Conservation (phyloP, 2,329 filamentous ascomycete species). For the Claviceps paspali region DNA sequence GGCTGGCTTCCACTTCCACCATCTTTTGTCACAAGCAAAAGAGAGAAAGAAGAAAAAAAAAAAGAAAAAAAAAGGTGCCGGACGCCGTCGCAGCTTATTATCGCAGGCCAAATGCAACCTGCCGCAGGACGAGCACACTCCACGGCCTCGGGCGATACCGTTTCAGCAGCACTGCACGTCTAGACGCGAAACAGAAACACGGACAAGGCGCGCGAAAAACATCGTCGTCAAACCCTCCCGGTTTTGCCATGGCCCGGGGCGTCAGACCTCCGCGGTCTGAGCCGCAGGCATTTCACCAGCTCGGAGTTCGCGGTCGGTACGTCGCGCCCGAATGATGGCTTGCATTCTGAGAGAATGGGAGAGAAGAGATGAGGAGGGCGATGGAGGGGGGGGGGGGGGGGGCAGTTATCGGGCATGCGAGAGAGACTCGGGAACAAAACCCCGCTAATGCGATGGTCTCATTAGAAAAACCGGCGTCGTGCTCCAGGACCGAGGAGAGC, state of each 20-base stretch:
- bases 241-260: conserved; percentile 18
- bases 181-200: not conserved
- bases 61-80: not conserved
- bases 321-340: conserved; percentile 7
- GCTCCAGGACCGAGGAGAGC: conserved; percentile 59
- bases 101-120: not conserved
- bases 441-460: conserved; percentile 1
- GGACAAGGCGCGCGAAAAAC: too few species aligned
- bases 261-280: conserved; percentile 14
- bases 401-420: too few species aligned
- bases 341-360: not conserved
- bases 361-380: too few species aligned
- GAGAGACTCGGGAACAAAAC: too few species aligned
- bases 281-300: conserved; percentile 17
- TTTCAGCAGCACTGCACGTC: not conserved
- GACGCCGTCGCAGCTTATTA: not conserved
- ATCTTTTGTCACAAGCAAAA: too few species aligned
- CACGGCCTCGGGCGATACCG: not conserved
- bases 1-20: too few species aligned
- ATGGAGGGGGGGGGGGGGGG: too few species aligned
- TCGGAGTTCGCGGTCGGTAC: conserved; percentile 24
- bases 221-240: too few species aligned
- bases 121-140: not conserved
- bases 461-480: conserved; percentile 77
- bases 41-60: not conserved